phyloP scores from a whole-genome alignment of 2,329 filamentous ascomycete genomes.

The Aspergillus alliaceus region DNA sequence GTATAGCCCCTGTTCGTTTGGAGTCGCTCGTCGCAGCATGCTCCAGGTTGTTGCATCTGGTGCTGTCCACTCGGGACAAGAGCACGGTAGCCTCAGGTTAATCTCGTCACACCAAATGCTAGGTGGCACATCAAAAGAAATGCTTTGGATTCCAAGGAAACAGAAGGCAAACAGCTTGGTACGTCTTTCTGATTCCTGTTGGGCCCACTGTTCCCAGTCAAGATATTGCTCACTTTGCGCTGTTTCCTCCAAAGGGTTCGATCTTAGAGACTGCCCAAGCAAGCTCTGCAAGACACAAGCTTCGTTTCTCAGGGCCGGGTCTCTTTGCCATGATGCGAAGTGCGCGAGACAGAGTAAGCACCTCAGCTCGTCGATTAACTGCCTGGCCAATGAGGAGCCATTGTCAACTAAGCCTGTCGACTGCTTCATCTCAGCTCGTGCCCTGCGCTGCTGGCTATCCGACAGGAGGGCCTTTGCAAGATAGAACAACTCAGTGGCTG shows the following conservation, averaged over 20 bases:
- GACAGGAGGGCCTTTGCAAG: neutral
- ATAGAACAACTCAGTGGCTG: neutral
- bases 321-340: conserved; percentile 3
- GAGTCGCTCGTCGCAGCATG: neutral
- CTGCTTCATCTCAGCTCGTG: too few species aligned
- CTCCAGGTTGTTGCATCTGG: conserved; percentile 1
- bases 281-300: neutral
- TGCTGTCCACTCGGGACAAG: conserved; percentile 7
- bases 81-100: conserved; percentile 5
- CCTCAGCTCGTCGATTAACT: conserved; percentile 6
- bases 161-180: conserved; percentile 9
- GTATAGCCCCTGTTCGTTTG: neutral
- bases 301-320: neutral
- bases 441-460: neutral
- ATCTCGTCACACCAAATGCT: conserved; percentile 1
- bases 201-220: neutral
- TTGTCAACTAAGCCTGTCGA: too few species aligned
- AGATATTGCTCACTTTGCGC: neutral
- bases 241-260: neutral
- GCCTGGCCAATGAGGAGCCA: too few species aligned
- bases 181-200: conserved; percentile 3
- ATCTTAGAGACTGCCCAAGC: neutral
- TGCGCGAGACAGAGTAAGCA: conserved; percentile 3
- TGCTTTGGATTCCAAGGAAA: conserved; percentile 4
- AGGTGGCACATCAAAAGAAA: neutral